These are phyloP conservation scores for Herpotrichia juniperi DNA, from an alignment of 2,329 filamentous ascomycete species.

Conservation along the genomic window DNA sequence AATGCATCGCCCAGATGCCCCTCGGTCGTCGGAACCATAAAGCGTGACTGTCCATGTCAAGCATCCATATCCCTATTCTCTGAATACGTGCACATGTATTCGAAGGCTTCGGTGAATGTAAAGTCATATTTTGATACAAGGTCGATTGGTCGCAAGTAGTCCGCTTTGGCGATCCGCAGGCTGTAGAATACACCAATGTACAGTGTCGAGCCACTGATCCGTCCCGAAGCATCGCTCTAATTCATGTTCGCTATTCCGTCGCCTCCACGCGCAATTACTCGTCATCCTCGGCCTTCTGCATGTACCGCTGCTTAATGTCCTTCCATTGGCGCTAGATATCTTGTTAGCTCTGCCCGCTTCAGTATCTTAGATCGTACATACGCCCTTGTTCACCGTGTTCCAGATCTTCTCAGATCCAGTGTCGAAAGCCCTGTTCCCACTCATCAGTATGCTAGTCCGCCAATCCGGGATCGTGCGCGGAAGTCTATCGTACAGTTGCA, in stretches of 20 bases:
- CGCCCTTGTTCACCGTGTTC: slow-evolving; percentile 89
- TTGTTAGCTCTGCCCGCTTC: slow-evolving; percentile 23
- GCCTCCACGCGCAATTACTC: slow-evolving; percentile 35
- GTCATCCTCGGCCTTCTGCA: slow-evolving; percentile 72
- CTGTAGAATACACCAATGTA: slow-evolving; percentile 45
- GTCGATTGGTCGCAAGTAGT: slow-evolving; percentile 8
- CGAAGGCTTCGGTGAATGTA: neutral
- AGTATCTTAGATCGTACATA: slow-evolving; percentile 46
- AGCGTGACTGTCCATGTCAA: too few relatives aligned
- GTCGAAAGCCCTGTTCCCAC: slow-evolving; percentile 75
- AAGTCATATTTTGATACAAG: neutral
- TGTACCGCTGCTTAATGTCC: slow-evolving; percentile 92
- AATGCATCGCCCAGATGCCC: neutral
- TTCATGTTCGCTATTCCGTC: slow-evolving; percentile 17
- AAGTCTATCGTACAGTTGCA: slow-evolving; percentile 78
- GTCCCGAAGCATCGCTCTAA: neutral
- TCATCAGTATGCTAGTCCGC: slow-evolving; percentile 26
- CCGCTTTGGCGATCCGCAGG: slow-evolving; percentile 30
- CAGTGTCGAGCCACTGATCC: slow-evolving; percentile 18
- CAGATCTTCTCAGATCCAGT: slow-evolving; percentile 81
- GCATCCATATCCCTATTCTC: too few relatives aligned
- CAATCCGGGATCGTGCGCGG: neutral
- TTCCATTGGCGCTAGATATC: slow-evolving; percentile 92
- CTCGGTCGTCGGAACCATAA: neutral
- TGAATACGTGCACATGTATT: too few relatives aligned